These are phyloP conservation scores for Metschnikowia colocasiae DNA, from an alignment of 805 yeast genomes.

Conservation along the genomic window DNA sequence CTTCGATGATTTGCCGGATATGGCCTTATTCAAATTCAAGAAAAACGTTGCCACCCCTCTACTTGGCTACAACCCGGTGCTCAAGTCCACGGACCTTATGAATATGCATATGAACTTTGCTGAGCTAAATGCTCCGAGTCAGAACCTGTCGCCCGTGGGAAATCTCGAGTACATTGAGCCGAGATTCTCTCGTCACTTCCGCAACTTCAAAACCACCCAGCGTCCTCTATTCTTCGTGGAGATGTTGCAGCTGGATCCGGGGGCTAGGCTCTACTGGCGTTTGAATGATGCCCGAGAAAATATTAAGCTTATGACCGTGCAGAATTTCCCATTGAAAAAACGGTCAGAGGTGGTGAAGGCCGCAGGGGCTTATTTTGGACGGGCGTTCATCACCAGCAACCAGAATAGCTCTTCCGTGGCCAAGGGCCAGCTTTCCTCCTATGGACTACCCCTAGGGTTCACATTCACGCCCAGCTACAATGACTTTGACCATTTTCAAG, in stretches of 20 bases:
- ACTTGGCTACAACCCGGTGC: slow-evolving; percentile 16
- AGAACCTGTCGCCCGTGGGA: slow-evolving; percentile 1
- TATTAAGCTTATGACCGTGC: slow-evolving; percentile 13
- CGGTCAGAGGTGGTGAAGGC: slow-evolving; percentile 10
- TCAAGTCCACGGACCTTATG: slow-evolving; percentile 12
- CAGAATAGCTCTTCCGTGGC: slow-evolving; percentile 8
- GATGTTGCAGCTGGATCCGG: slow-evolving; percentile 21
- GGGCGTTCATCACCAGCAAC: slow-evolving; percentile 8
- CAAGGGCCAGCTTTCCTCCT: slow-evolving; percentile 10
- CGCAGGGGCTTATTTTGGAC: slow-evolving; percentile 10
- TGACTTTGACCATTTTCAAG: slow-evolving; percentile 10
- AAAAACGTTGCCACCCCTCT: background rate
- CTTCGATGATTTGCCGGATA: background rate
- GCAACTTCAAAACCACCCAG: slow-evolving; percentile 9
- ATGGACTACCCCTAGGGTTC: slow-evolving; percentile 15
- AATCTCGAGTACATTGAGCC: slow-evolving; percentile 8
- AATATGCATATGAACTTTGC: slow-evolving; percentile 17
- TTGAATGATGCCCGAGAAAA: slow-evolving; percentile 9
- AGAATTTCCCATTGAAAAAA: slow-evolving; percentile 2
- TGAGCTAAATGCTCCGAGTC: background rate
- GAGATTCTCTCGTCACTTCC: slow-evolving; percentile 1
- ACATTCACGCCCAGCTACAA: slow-evolving; percentile 5
- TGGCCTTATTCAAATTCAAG: background rate
- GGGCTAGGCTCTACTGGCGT: slow-evolving; percentile 17
- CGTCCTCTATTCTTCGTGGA: slow-evolving; percentile 15